Evolutionary conservation across 192 early-diverging fungal species (phyloP).

Genomic region (Coemansia sp.): DNA sequence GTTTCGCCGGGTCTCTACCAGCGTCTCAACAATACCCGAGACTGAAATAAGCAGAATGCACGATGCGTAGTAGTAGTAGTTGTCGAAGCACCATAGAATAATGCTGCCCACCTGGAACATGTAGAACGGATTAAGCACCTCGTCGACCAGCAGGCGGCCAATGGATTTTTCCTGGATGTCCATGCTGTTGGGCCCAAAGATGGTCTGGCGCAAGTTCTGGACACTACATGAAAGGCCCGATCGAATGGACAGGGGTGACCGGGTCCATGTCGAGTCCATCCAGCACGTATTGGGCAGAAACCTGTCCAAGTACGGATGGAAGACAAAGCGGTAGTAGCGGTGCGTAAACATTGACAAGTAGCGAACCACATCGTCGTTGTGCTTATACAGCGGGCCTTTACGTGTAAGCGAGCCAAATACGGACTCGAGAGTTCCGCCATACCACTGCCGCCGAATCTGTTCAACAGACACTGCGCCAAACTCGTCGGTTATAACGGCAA

Average conservation of each 20-base stretch:
- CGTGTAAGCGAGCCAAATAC: conserved; percentile 58
- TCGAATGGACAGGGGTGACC: conserved; percentile 33
- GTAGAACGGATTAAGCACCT: conserved; percentile 80
- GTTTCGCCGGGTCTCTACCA: conserved; percentile 75
- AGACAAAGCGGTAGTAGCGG: conserved; percentile 54
- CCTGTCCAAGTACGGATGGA: conserved; percentile 47
- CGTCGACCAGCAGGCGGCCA: conserved; percentile 62
- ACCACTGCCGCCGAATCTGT: conserved; percentile 56
- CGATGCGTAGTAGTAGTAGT: conserved; percentile 93
- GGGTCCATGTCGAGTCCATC: conserved; percentile 51
- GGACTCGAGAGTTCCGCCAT: conserved; percentile 66
- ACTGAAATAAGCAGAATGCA: conserved; percentile 90
- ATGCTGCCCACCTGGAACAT: conserved; percentile 78
- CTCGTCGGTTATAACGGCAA: conserved; percentile 68
- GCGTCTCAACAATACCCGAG: conserved; percentile 70
- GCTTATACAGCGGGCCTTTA: conserved; percentile 26
- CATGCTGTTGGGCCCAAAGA: conserved; percentile 74
- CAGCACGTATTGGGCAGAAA: conserved; percentile 51
- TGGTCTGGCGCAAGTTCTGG: conserved; percentile 56
- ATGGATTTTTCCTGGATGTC: conserved; percentile 68
- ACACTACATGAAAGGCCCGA: conserved; percentile 57
- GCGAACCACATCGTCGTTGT: conserved; percentile 40
- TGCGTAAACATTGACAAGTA: conserved; percentile 45
- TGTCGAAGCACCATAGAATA: conserved; percentile 79
- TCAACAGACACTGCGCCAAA: conserved; percentile 61